Base-by-base conservation (phyloP, 306 rosid species). In the Prunus salicina region DNA sequence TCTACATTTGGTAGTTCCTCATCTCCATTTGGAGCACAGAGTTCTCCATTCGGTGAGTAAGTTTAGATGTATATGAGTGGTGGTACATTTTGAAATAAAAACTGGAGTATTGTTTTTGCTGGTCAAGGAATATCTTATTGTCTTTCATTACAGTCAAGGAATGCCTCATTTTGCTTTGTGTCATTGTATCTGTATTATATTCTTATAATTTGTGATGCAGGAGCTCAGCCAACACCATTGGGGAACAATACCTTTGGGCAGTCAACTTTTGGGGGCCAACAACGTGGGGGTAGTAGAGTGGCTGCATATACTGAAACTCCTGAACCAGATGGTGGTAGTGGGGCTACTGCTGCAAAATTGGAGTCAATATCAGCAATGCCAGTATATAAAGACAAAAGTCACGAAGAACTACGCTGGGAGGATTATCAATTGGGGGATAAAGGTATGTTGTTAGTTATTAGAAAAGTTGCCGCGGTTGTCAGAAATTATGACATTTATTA, bases 291-390 rank as follows among this genome's bases (percentile, higher is more conserved):
- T 64, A 93, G 93, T 82, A 87, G 99, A 82, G 87, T 80, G 69
- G 82, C 84, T 87, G 73, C 81, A 34, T 96, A 89, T 82, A 65
- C 94, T 22, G 85, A 94, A 69, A 96, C 97, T 53, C 69, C 91
- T 69, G 97, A 92, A 82, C 83, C 93, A 52, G 96, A 93, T 77
- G 18, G 83, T 58, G 67, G 72, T 27, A 50, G 78, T 71, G 93
- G 96, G 69, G 32, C 89, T 32, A 62, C 89, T 25, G 67, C 56
- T 75, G 97, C 82, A 16, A 93, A 87, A 78, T 88, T 96, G 78
- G 94, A 88, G 88, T 96, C 99, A 47, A 91, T 96, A 81, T 96
- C 99, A 28, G 97, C 98, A 52, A 96, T 96, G 99, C 81, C 97
- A 66, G 62, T 74, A 64, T 96, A 88, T 89, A 96, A 86, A 80